Conservation (phyloP, 2,329 filamentous ascomycete species). For the Cadophora gregata region DNA sequence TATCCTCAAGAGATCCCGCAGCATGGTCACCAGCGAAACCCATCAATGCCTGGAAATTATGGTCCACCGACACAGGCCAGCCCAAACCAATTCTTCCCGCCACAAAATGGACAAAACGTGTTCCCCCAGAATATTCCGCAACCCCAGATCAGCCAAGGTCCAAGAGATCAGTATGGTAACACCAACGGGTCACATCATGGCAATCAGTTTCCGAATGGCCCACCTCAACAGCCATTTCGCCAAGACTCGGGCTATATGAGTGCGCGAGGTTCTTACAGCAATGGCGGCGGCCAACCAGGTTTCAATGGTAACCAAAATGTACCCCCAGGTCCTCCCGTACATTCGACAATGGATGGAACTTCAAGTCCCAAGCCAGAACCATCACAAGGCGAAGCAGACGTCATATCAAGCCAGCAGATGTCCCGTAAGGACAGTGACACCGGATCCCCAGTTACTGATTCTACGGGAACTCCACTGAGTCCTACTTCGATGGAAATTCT, state of each 20-base stretch:
- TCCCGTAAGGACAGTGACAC: conserved; percentile 13
- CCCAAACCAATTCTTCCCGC: conserved; percentile 28
- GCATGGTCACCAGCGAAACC: conserved; percentile 21
- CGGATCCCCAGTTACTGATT: conserved; percentile 8
- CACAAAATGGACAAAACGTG: conserved; percentile 19
- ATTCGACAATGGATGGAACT: conserved; percentile 5
- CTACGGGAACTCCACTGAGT: conserved; percentile 33
- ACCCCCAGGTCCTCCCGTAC: not conserved
- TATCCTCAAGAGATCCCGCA: conserved; percentile 14
- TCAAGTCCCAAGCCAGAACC: conserved; percentile 1
- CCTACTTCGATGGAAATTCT: conserved; percentile 42
- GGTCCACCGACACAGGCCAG: conserved; percentile 24
- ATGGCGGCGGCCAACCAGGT: conserved; percentile 27
- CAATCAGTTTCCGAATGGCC: conserved; percentile 18
- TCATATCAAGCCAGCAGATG: conserved; percentile 1
- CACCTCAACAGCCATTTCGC: conserved; percentile 23
- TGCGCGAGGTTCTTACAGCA: conserved; percentile 39
- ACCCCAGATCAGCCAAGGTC: conserved; percentile 18
- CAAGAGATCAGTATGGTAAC: conserved; percentile 11
- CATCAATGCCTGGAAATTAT: conserved; percentile 19
- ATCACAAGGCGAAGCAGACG: not conserved
- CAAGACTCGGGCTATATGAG: conserved; percentile 44
- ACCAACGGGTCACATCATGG: conserved; percentile 7
- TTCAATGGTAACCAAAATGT: conserved; percentile 24
- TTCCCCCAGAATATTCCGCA: conserved; percentile 15